A percentile compares a stretch with the other conserved stretches of the same genome.
Evolutionary conservation across 2,329 filamentous ascomycete genomes (phyloP).

Genomic region (Acarospora socialis): DNA sequence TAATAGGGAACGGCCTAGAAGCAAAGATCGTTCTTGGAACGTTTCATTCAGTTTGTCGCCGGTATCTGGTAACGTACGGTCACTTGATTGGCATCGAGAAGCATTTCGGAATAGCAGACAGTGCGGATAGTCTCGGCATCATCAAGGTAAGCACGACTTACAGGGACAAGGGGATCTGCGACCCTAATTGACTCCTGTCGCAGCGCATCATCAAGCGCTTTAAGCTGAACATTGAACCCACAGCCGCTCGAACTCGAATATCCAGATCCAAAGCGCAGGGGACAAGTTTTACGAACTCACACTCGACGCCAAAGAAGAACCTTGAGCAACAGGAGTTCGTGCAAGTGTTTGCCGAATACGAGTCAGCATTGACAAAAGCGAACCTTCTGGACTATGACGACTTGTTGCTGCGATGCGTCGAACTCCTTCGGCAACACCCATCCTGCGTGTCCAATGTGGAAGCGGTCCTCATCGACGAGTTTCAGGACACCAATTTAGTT

Average conservation of each 20-base stretch:
- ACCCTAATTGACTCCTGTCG: constrained; percentile 2
- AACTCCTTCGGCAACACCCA: constrained; percentile 59
- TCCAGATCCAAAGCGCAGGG: constrained; percentile 46
- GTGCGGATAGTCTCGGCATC: constrained; percentile 63
- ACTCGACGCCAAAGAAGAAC: constrained; percentile 22
- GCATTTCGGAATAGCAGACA: constrained; percentile 85
- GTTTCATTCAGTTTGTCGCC: constrained; percentile 81
- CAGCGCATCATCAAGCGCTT: constrained; percentile 64
- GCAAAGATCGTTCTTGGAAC: constrained; percentile 74
- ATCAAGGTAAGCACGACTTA: constrained; percentile 37
- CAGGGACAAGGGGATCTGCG: constrained; percentile 5
- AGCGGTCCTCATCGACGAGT: constrained; percentile 88
- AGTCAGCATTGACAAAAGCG: constrained; percentile 56
- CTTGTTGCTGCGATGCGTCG: constrained; percentile 66
- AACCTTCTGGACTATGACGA: constrained; percentile 93
- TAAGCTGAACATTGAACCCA: constrained; percentile 53
- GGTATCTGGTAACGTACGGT: constrained; percentile 74
- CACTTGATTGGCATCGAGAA: constrained; percentile 66
- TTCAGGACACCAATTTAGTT: constrained; percentile 90
- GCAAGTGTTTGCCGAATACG: constrained; percentile 58
- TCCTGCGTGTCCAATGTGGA: constrained; percentile 80
- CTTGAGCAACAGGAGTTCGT: constrained; percentile 51
- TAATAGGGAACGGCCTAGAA: constrained; percentile 66
- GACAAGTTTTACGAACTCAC: constrained; percentile 31
- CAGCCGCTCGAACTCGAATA: constrained; percentile 60